Evolutionary conservation across 225 moss, liverwort and hornwort genomes (phyloP), one percentile per base, ranked within the genome.

Genomic region (Polytrichum commune): DNA sequence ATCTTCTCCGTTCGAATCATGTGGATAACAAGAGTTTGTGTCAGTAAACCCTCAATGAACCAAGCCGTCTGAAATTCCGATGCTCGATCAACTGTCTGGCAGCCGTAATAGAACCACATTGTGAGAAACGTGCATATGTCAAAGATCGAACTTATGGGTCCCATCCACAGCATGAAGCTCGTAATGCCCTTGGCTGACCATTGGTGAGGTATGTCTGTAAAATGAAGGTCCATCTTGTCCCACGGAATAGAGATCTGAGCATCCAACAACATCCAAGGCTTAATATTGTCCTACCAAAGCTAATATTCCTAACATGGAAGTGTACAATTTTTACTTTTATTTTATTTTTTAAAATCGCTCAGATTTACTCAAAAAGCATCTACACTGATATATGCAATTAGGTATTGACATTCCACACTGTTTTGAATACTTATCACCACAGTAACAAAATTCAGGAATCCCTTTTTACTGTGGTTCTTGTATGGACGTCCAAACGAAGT

Each of bases 11-110:
- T 79, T 35, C 74, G 64, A 27, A 79, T 69, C 79, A 79, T 79
- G 79, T 79, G 79, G 29, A 79, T 79, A 53, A 79, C 70, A 64
- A 79, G 64, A 8, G 79, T 79, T 32, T 79, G 79, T n/a, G 79
- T 79, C 6, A 79, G 70, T n/a, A 75, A 64, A 5, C 79, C 79
- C 57, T 74, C 79, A 16, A 79, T n/a, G 58, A 79, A 79, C 79
- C 79, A 79, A 27, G 79, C 79, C 7, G 74, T 79, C 30, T 79
- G 79, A 28, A 79, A 79, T 29, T 79, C 74, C 18, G 79, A 60
- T n/a, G 61, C 64, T 5, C 53, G 38, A 22, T 29, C 74, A 9
- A 20, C 60, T 4, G 74, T 79, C 19, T 74, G 30, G 65, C 70
- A 74, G 0, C 65, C 70, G 29, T 79, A 79, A 58, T 55, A 74